Evolutionary conservation across 148 eudicot genomes (phyloP).

Genomic region (Pouteria glomerata): DNA sequence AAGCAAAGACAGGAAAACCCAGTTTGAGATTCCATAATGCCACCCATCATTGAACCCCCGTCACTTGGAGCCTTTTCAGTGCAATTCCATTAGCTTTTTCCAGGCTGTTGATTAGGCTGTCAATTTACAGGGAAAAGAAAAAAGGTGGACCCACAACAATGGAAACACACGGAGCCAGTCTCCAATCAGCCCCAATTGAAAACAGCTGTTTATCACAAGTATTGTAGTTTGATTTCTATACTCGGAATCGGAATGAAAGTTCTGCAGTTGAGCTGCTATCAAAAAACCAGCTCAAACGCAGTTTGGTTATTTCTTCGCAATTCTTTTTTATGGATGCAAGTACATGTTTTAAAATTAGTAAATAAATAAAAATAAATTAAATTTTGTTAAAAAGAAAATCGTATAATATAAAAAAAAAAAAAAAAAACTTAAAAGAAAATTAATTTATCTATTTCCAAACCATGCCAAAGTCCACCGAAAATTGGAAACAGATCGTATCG

Average conservation of each 20-base stretch:
- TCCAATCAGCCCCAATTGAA: not conserved
- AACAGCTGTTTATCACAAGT: constrained; percentile 10
- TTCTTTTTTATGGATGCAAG: too few relatives aligned
- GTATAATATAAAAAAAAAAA: too few relatives aligned
- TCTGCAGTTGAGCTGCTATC: too few relatives aligned
- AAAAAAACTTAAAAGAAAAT: too few relatives aligned
- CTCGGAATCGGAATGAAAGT: not conserved
- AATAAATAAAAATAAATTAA: too few relatives aligned
- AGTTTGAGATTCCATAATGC: constrained; percentile 18
- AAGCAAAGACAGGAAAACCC: constrained; percentile 3
- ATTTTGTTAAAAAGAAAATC: too few relatives aligned
- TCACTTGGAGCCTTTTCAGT: constrained; percentile 31
- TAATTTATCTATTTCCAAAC: too few relatives aligned
- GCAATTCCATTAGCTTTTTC: constrained; percentile 48
- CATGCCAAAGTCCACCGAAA: too few relatives aligned
- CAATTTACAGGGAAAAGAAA: constrained; percentile 23
- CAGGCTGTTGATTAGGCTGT: constrained; percentile 85
- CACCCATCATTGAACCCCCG: constrained; percentile 24
- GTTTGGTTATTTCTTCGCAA: too few relatives aligned
- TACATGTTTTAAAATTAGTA: too few relatives aligned
- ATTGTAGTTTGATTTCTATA: not conserved
- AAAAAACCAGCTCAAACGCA: too few relatives aligned
- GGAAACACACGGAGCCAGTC: constrained; percentile 15
- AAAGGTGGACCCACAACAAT: constrained; percentile 30
- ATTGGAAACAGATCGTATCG: too few relatives aligned